Conservation (phyloP, 2,329 filamentous ascomycete genomes). For the Stagonosporopsis vannaccii region DNA sequence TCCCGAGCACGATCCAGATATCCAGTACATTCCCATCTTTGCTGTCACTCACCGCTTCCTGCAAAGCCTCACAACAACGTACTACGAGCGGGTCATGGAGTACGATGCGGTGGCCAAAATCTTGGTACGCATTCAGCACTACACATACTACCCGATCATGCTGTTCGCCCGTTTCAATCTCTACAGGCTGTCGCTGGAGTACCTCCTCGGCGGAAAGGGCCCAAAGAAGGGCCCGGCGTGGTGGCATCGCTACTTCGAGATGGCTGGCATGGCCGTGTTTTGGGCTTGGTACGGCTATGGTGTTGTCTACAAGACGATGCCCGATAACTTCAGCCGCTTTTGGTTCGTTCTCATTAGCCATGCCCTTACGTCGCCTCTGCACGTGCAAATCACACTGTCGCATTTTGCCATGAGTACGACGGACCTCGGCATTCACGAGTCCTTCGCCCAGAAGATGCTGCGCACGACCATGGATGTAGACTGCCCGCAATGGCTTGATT, state of each 20-base stretch:
- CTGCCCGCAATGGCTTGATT: conserved; percentile 75
- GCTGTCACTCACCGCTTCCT: conserved; percentile 72
- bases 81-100: conserved; percentile 70
- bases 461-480: conserved; percentile 78
- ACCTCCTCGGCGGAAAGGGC: conserved; percentile 64
- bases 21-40: conserved; percentile 76
- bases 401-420: conserved; percentile 76
- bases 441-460: conserved; percentile 73
- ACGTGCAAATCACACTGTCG: conserved; percentile 75
- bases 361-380: conserved; percentile 70
- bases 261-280: conserved; percentile 69
- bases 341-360: conserved; percentile 70
- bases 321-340: conserved; percentile 65
- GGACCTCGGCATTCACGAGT: conserved; percentile 69
- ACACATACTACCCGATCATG: conserved; percentile 74
- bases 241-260: conserved; percentile 73
- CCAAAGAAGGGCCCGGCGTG: conserved; percentile 67
- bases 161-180: conserved; percentile 75
- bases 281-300: conserved; percentile 74
- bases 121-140: conserved; percentile 67
- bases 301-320: conserved; percentile 67
- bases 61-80: conserved; percentile 67
- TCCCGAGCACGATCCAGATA: conserved; percentile 95
- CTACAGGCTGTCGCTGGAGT: conserved; percentile 71
- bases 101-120: conserved; percentile 69